Conservation (phyloP, 257 asterid genomes). For the Ballota nigra region DNA sequence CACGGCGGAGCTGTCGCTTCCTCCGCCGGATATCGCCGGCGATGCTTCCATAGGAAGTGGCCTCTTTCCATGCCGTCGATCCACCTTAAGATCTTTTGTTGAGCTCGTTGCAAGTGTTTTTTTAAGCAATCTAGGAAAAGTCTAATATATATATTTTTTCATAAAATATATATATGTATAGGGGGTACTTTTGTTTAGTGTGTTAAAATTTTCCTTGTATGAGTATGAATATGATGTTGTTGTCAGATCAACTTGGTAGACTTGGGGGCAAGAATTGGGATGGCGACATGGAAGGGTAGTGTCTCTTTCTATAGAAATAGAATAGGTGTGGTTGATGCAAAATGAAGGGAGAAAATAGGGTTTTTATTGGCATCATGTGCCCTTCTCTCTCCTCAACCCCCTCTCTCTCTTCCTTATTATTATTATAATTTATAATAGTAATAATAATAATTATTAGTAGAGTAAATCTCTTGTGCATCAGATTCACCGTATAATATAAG, state of each 20-base stretch:
- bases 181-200: not conserved
- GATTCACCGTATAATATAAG: too few species aligned
- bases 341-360: constrained; percentile 29
- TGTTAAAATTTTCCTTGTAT: not conserved
- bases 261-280: constrained; percentile 15
- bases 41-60: constrained; percentile 48
- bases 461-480: too few species aligned
- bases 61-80: constrained; percentile 56
- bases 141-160: constrained; percentile 5
- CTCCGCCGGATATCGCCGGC: constrained; percentile 28
- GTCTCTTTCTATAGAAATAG: constrained; percentile 12
- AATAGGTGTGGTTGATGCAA: constrained; percentile 1
- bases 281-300: constrained; percentile 23
- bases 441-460: too few species aligned
- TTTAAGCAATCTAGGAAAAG: not conserved
- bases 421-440: not conserved
- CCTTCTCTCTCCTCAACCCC: not conserved
- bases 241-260: constrained; percentile 13
- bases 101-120: not conserved
- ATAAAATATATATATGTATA: not conserved
- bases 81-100: constrained; percentile 27
- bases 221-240: constrained; percentile 5
- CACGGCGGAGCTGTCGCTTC: constrained; percentile 2
- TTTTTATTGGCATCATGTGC: constrained; percentile 33
- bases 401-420: not conserved